phyloP scores from a whole-genome alignment of 805 yeast genomes.

The Wickerhamia fluorescens region DNA sequence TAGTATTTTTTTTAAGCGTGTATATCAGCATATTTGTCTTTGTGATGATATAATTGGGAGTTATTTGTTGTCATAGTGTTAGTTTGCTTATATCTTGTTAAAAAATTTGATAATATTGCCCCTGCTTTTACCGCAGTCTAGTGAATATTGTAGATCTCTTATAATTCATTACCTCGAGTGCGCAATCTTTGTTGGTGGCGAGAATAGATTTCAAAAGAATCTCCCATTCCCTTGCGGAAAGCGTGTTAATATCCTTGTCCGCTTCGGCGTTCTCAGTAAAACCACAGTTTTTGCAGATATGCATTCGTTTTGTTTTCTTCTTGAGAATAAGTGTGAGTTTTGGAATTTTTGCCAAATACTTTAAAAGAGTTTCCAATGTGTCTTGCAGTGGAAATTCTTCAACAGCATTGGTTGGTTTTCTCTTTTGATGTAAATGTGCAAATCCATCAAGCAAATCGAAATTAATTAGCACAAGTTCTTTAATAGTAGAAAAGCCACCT shows the following conservation, averaged over 20 bases:
- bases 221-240: constrained; percentile 12
- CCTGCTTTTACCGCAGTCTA: background rate
- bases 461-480: constrained; percentile 20
- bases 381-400: constrained; percentile 11
- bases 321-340: constrained; percentile 18
- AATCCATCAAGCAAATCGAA: constrained; percentile 21
- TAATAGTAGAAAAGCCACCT: constrained; percentile 23
- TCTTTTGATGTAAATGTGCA: constrained; percentile 1
- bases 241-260: constrained; percentile 5
- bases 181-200: constrained; percentile 6
- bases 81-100: background rate
- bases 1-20: too few species aligned
- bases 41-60: too few species aligned
- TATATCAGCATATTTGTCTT: too few species aligned
- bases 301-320: constrained; percentile 14
- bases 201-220: constrained; percentile 12
- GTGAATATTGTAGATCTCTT: background rate
- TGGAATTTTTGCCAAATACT: constrained; percentile 11
- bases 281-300: constrained; percentile 32
- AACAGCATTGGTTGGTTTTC: constrained; percentile 9
- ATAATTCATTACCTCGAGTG: constrained; percentile 11
- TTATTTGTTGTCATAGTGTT: constrained; percentile 1
- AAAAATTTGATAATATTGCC: background rate
- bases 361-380: constrained; percentile 16
- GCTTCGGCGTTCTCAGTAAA: constrained; percentile 3